Conservation (phyloP, 208 protist genomes). For the Trypanosomatidae sp. region DNA sequence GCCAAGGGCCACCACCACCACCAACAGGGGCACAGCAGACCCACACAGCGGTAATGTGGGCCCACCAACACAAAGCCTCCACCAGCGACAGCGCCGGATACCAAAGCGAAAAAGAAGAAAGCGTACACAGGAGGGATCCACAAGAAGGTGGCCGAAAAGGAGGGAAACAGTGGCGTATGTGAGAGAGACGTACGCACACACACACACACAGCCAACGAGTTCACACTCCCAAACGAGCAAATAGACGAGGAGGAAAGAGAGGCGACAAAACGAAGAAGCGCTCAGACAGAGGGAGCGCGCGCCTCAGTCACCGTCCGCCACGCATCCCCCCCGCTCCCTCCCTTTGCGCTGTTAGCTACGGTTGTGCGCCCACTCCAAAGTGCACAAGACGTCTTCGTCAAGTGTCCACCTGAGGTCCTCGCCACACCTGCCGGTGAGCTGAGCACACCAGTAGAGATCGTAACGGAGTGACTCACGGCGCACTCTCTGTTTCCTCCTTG, state of each 20-base stretch:
- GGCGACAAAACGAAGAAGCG: not conserved
- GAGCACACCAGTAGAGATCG: not conserved
- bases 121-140: not conserved
- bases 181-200: conserved; percentile 2
- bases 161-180: conserved; percentile 1
- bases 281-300: not conserved
- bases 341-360: not conserved
- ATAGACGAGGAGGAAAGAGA: not conserved
- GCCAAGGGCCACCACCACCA: not conserved
- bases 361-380: not conserved
- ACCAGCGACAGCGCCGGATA: not conserved
- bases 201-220: conserved; percentile 9
- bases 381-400: too few species aligned
- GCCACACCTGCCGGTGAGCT: not conserved
- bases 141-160: conserved; percentile 9
- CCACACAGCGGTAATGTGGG: not conserved
- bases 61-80: not conserved
- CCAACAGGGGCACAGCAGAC: not conserved
- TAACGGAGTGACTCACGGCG: not conserved
- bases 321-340: not conserved
- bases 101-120: conserved; percentile 3
- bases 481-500: not conserved
- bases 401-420: not conserved
- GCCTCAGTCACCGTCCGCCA: not conserved
- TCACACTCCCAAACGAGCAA: conserved; percentile 3